Evolutionary conservation across 2,329 filamentous ascomycete species (phyloP).

Genomic region (Nigrospora sphaerica): DNA sequence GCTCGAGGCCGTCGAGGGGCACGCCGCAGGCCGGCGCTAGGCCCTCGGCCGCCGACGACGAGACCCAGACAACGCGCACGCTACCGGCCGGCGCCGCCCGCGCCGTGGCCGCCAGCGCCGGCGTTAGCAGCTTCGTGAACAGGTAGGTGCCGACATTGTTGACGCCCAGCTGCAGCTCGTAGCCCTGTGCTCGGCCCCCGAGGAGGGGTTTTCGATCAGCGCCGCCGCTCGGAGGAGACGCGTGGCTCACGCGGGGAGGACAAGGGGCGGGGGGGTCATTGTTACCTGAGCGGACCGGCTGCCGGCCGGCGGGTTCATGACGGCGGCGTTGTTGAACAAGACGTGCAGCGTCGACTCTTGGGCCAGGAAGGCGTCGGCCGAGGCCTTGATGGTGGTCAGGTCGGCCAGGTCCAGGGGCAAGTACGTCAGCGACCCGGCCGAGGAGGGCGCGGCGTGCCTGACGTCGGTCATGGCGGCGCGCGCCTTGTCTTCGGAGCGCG

Average conservation of each 20-base stretch:
- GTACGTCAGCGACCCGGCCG: conserved; percentile 25
- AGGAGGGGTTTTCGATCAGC: no score
- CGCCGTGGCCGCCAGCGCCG: conserved; percentile 14
- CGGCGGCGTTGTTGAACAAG: conserved; percentile 31
- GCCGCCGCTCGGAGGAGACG: no score
- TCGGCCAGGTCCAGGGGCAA: conserved; percentile 30
- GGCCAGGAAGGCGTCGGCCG: conserved; percentile 25
- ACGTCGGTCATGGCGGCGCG: conserved; percentile 30
- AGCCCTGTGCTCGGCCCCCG: conserved; percentile 11
- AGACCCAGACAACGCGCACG: conserved; percentile 22
- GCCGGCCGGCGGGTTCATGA: conserved; percentile 23
- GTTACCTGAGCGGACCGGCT: no score
- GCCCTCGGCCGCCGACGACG: conserved; percentile 17
- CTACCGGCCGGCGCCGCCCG: conserved; percentile 9
- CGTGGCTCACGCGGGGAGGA: no score
- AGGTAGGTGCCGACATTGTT: conserved; percentile 21
- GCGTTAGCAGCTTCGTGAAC: conserved; percentile 20
- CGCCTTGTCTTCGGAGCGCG: conserved; percentile 30
- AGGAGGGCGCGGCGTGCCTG: conserved; percentile 15
- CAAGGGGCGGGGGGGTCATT: no score
- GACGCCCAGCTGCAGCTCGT: conserved; percentile 22
- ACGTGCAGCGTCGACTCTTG: conserved; percentile 29
- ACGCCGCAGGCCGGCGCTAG: conserved; percentile 5
- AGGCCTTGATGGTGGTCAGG: conserved; percentile 27
- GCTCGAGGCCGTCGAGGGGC: conserved; percentile 14